These are phyloP conservation scores for Fonsecaea erecta DNA, from an alignment of 2,329 filamentous ascomycete genomes.

Conservation along the genomic window DNA sequence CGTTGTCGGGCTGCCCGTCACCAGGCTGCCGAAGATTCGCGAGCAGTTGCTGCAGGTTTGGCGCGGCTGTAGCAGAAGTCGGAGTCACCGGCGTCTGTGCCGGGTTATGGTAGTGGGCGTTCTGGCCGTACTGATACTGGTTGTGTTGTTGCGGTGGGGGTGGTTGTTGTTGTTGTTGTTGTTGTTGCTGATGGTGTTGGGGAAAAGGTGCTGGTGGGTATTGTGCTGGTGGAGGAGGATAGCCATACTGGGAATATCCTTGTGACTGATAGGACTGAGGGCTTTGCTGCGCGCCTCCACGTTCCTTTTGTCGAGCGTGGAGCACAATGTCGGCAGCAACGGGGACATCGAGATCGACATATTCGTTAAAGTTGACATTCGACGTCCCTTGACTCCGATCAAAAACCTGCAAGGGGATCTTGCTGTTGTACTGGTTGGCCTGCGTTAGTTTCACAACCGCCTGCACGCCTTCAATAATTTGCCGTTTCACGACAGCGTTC, in stretches of 20 bases:
- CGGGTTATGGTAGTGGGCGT: slow-evolving; percentile 25
- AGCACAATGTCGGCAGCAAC: slow-evolving; percentile 81
- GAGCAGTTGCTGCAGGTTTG: slow-evolving; percentile 37
- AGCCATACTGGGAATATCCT: slow-evolving; percentile 38
- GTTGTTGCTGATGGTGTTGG: slow-evolving; percentile 7
- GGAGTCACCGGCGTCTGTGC: slow-evolving; percentile 25
- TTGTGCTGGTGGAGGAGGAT: slow-evolving; percentile 37
- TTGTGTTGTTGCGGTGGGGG: slow-evolving; percentile 19
- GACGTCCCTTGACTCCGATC: slow-evolving; percentile 74
- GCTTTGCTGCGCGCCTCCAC: slow-evolving; percentile 39
- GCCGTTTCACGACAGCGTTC: slow-evolving; percentile 77
- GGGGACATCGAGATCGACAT: slow-evolving; percentile 76
- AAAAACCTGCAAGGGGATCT: slow-evolving; percentile 82
- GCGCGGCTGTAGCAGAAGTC: slow-evolving; percentile 21
- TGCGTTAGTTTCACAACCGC: slow-evolving; percentile 79
- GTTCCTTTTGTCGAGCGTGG: slow-evolving; percentile 64
- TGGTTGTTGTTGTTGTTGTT: not conserved
- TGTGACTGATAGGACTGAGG: slow-evolving; percentile 42
- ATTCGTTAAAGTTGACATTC: slow-evolving; percentile 84
- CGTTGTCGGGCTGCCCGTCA: slow-evolving; percentile 36
- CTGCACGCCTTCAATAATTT: slow-evolving; percentile 85
- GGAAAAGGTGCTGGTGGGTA: slow-evolving; percentile 21
- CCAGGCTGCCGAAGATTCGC: slow-evolving; percentile 37
- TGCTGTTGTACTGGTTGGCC: slow-evolving; percentile 69
- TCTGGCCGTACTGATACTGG: slow-evolving; percentile 30